phyloP scores from a whole-genome alignment of 768 basidiomycete species.

The Kwoniella shandongensis region DNA sequence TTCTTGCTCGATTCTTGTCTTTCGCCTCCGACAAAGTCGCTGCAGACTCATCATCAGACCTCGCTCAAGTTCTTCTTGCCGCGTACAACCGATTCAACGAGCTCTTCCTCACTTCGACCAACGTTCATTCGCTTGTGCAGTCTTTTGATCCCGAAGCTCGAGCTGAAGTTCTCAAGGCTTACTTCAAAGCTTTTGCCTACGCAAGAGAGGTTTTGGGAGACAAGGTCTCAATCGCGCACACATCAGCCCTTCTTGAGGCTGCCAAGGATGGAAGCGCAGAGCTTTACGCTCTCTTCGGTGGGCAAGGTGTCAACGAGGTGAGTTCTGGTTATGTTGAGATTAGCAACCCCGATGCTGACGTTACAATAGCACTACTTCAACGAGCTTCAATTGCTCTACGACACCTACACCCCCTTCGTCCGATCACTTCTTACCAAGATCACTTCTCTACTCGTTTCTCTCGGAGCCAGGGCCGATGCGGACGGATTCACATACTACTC shows the following conservation, averaged over 20 bases:
- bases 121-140: constrained; percentile 79
- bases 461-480: constrained; percentile 62
- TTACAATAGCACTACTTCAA: constrained; percentile 77
- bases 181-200: constrained; percentile 71
- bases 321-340: constrained; percentile 16
- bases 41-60: constrained; percentile 55
- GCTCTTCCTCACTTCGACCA: constrained; percentile 68
- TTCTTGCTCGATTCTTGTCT: constrained; percentile 78
- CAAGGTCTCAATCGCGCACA: constrained; percentile 54
- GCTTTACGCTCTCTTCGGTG: constrained; percentile 91
- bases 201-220: constrained; percentile 62
- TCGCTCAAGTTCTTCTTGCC: constrained; percentile 64
- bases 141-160: constrained; percentile 72
- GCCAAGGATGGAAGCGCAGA: constrained; percentile 51
- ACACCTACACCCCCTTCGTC: constrained; percentile 87
- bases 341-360: constrained; percentile 17
- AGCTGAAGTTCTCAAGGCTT: constrained; percentile 72
- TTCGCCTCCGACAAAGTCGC: constrained; percentile 67
- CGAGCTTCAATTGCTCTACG: constrained; percentile 84
- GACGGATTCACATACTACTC: constrained; percentile 64
- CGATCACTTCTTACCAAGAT: constrained; percentile 66
- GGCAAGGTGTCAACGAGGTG: constrained; percentile 91
- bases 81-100: constrained; percentile 75
- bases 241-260: constrained; percentile 56
- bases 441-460: constrained; percentile 68